Conservation (phyloP, 768 basidiomycete genomes). For the Boletus edulis region DNA sequence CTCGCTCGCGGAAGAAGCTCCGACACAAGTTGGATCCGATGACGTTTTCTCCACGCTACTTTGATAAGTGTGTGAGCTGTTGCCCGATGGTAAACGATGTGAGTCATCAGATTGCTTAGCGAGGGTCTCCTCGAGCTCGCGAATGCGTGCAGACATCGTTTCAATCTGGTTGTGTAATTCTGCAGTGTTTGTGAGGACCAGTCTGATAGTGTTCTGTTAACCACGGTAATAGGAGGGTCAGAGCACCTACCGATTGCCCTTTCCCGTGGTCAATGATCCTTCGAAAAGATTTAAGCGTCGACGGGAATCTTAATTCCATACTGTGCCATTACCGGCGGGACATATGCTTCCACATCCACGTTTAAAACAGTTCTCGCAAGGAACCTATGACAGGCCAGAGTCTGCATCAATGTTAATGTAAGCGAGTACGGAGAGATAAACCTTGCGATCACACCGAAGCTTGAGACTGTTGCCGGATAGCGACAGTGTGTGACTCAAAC, state of each 20-base stretch:
- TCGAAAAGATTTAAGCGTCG: background rate
- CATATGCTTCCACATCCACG: conserved; percentile 75
- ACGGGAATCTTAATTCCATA: background rate
- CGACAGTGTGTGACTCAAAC: background rate
- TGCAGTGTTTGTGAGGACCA: conserved; percentile 66
- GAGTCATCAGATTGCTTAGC: conserved; percentile 45
- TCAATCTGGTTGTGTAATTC: conserved; percentile 70
- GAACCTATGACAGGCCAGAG: conserved; percentile 44
- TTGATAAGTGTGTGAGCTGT: conserved; percentile 27
- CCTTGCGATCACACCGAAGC: conserved; percentile 64
- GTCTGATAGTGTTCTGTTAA: conserved; percentile 29
- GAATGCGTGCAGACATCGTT: conserved; percentile 50
- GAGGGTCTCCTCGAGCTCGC: conserved; percentile 60
- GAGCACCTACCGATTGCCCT: conserved; percentile 49
- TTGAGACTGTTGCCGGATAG: conserved; percentile 43
- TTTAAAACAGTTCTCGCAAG: conserved; percentile 75
- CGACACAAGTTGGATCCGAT: conserved; percentile 7
- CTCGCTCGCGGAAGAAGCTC: conserved; percentile 8
- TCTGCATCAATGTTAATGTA: conserved; percentile 11
- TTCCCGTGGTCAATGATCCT: conserved; percentile 58
- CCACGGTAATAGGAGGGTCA: background rate
- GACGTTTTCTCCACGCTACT: conserved; percentile 21
- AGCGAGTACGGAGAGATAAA: conserved; percentile 15
- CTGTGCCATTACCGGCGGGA: conserved; percentile 56
- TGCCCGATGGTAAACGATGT: conserved; percentile 44